Conservation (phyloP, 2,329 filamentous ascomycete species). For the Neonectria coccinea region DNA sequence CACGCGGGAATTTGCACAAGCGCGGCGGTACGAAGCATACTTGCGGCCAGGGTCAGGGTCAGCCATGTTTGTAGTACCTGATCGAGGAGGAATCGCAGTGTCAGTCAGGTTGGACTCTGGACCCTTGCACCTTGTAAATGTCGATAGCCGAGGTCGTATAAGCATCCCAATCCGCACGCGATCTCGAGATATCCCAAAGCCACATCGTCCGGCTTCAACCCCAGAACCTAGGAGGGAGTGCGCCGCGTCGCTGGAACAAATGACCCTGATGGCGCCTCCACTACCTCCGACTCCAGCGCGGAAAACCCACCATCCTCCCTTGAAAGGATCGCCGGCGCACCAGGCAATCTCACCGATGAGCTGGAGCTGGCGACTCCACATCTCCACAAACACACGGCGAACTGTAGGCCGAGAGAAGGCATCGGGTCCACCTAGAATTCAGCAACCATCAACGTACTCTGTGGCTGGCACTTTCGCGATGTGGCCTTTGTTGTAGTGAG, state of each 20-base stretch:
- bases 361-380: conserved; percentile 38
- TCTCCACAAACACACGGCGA: conserved; percentile 30
- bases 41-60: background rate
- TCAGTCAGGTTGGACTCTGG: background rate
- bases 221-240: conserved; percentile 35
- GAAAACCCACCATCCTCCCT: conserved; percentile 29
- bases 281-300: no score
- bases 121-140: conserved; percentile 13
- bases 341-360: conserved; percentile 43
- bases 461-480: background rate
- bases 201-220: conserved; percentile 34
- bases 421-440: conserved; percentile 27
- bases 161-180: conserved; percentile 19
- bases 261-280: conserved; percentile 18
- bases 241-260: conserved; percentile 43
- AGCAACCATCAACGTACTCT: conserved; percentile 1
- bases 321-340: conserved; percentile 39
- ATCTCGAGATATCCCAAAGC: conserved; percentile 25
- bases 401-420: conserved; percentile 2
- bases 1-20: conserved; percentile 26
- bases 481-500: background rate
- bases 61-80: background rate
- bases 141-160: conserved; percentile 32
- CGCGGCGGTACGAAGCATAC: background rate
- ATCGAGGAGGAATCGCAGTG: background rate